Evolutionary conservation across 768 basidiomycete species (phyloP), one percentile per base, ranked within the genome.

Genomic region (Tulasnella sp.): DNA sequence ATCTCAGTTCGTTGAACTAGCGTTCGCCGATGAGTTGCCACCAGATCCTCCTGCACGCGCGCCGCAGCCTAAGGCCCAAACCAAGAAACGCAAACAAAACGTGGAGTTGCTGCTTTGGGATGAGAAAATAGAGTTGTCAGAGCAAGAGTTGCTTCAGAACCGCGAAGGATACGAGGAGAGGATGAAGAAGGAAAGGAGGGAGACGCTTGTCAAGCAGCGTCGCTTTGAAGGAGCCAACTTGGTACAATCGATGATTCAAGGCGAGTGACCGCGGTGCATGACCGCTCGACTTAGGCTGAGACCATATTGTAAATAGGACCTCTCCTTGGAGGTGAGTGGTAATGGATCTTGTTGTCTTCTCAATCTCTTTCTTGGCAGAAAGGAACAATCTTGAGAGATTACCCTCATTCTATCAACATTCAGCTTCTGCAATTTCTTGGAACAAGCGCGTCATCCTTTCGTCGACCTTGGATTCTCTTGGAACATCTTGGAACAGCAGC

Each of bases 81-180:
- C 54, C 84, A 79, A 83, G 93, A 90, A 73, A 41, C 44, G 64
- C 79, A 93, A 90, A 81, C 87, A 89, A 14, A 88, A 91, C 72
- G 28, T 44, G 48, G 48, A 46, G 41, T 50, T 34, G 84, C 64
- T 92, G 60, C 86, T 93, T 4, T 85, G 96, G 9, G 95, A 96
- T 84, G 86, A 89, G 6, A 89, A 93, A 81, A 96, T 91, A 7
- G 95, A 96, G 84, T 86, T 96, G 50, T 94, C 94, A 6, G 93
- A 95, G 80, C 92, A 93, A 4, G 94, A 96, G 85, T 87, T 96
- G 69, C 93, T 92, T 88, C 95, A 91, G 80, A 81, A 93, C 37
- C 89, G 94, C 41, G 87, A 90, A 48, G 88, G 91, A 81, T 96
- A 96, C 84, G 83, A 93, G 22, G 87, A 92, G 83, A 89, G 87